Evolutionary conservation across 2,329 filamentous ascomycete species (phyloP).

Genomic region (Ophiosphaerella korrae): DNA sequence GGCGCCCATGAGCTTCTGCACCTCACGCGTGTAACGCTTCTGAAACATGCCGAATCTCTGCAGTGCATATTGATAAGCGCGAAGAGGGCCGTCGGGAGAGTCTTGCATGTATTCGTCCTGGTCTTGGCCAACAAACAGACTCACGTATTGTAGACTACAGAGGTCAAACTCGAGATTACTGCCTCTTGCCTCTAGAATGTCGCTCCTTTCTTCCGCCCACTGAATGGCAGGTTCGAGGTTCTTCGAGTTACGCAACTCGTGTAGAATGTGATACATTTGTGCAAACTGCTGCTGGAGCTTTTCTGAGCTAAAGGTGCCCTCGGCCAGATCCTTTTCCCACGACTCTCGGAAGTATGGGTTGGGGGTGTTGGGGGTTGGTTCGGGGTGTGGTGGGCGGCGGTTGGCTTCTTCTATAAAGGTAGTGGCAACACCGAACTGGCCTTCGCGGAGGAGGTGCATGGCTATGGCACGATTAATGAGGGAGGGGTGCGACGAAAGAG

Average conservation of each 20-base stretch:
- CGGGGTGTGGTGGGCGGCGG: slow-evolving; percentile 50
- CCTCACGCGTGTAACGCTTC: slow-evolving; percentile 74
- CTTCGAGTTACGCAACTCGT: slow-evolving; percentile 70
- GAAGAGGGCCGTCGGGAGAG: slow-evolving; percentile 54
- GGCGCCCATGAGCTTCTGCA: slow-evolving; percentile 79
- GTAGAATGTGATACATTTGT: slow-evolving; percentile 88
- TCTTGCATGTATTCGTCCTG: slow-evolving; percentile 59
- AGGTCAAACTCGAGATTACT: slow-evolving; percentile 97
- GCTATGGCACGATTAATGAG: slow-evolving; percentile 92
- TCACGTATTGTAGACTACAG: slow-evolving; percentile 85
- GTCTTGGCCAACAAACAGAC: slow-evolving; percentile 66
- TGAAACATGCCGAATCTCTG: slow-evolving; percentile 76
- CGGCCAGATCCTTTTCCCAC: slow-evolving; percentile 53
- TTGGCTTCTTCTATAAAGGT: slow-evolving; percentile 79
- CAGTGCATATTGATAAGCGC: slow-evolving; percentile 77
- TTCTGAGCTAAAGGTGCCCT: slow-evolving; percentile 65
- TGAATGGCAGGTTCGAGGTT: slow-evolving; percentile 83
- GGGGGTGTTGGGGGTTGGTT: slow-evolving; percentile 43
- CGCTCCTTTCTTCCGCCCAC: slow-evolving; percentile 78
- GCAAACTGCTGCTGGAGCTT: slow-evolving; percentile 81
- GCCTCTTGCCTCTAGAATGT: slow-evolving; percentile 75
- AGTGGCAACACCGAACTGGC: slow-evolving; percentile 85
- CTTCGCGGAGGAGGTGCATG: slow-evolving; percentile 95
- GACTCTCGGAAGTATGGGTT: slow-evolving; percentile 42
- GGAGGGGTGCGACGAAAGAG: slow-evolving; percentile 72